A percentile compares a stretch with the other conserved stretches of the same genome.
Evolutionary conservation across 2,329 filamentous ascomycete species (phyloP).

Genomic region (Penicillium sp.): DNA sequence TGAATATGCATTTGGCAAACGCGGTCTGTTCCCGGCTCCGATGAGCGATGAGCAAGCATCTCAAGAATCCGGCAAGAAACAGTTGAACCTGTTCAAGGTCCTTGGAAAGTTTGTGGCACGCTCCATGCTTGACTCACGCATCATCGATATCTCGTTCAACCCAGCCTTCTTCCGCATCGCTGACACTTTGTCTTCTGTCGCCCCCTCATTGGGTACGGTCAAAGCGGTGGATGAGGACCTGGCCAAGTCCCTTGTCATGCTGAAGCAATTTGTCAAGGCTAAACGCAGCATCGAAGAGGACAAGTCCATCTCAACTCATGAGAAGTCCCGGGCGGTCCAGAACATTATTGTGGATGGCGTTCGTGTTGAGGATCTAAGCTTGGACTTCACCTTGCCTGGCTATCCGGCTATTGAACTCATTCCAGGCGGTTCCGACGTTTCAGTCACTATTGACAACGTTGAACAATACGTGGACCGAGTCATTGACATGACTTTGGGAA

Average conservation of each 20-base stretch:
- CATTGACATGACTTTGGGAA: slow-evolving; percentile 85
- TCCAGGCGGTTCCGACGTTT: slow-evolving; percentile 65
- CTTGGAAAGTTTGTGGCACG: slow-evolving; percentile 96
- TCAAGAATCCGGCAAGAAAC: slow-evolving; percentile 76
- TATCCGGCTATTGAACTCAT: slow-evolving; percentile 82
- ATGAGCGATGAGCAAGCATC: slow-evolving; percentile 72
- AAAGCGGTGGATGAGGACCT: slow-evolving; percentile 83
- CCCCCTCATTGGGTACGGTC: slow-evolving; percentile 81
- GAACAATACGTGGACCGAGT: slow-evolving; percentile 81
- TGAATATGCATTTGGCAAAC: slow-evolving; percentile 79
- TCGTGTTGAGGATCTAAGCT: slow-evolving; percentile 75
- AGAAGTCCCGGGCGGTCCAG: slow-evolving; percentile 67
- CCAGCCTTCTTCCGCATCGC: slow-evolving; percentile 95
- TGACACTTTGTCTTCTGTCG: slow-evolving; percentile 62
- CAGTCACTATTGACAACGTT: slow-evolving; percentile 88
- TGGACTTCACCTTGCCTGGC: slow-evolving; percentile 93
- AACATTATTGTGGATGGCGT: slow-evolving; percentile 70
- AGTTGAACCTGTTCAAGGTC: slow-evolving; percentile 83
- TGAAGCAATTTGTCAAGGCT: slow-evolving; percentile 78
- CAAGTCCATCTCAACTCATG: slow-evolving; percentile 56
- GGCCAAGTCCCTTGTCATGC: slow-evolving; percentile 75
- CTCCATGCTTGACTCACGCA: slow-evolving; percentile 96
- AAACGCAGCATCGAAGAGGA: slow-evolving; percentile 81
- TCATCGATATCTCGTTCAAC: slow-evolving; percentile 97
- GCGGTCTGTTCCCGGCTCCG: slow-evolving; percentile 86